Percentiles rank a stretch among this genome's conserved stretches.
Conservation (phyloP, 2,329 filamentous ascomycete species). For the Colletotrichum sansevieriae region DNA sequence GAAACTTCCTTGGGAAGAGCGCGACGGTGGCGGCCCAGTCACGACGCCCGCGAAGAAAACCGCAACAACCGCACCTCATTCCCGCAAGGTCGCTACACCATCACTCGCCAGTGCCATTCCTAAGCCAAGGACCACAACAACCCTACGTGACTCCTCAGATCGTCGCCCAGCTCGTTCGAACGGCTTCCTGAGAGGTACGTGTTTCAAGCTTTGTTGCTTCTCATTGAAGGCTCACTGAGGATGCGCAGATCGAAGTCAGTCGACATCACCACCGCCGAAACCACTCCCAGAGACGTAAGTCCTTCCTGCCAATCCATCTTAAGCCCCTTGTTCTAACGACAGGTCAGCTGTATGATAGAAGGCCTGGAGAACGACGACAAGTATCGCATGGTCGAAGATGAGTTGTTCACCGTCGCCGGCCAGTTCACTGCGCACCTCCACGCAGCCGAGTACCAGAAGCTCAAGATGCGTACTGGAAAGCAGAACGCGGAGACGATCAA, state of each 20-base stretch:
- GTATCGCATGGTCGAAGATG: slow-evolving; percentile 88
- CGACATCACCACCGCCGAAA: slow-evolving; percentile 66
- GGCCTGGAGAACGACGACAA: slow-evolving; percentile 76
- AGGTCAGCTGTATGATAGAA: slow-evolving; percentile 71
- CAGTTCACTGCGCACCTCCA: slow-evolving; percentile 82
- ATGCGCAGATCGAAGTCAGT: slow-evolving; percentile 53
- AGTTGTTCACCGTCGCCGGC: slow-evolving; percentile 76
- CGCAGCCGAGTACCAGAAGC: slow-evolving; percentile 79
- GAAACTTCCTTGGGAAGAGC: slow-evolving; percentile 59
- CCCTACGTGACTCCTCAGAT: neutral
- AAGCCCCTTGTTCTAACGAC: slow-evolving; percentile 27
- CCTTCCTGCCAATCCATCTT: neutral
- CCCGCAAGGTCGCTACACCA: neutral
- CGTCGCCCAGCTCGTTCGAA: neutral
- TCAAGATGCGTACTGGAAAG: slow-evolving; percentile 69
- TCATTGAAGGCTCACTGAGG: neutral
- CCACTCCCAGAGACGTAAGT: slow-evolving; percentile 61
- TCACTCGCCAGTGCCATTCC: neutral
- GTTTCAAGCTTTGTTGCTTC: neutral
- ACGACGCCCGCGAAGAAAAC: slow-evolving; percentile 13
- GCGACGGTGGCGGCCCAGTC: slow-evolving; percentile 7
- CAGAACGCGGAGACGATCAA: slow-evolving; percentile 67
- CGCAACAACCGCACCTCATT: neutral
- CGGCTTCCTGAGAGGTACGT: slow-evolving; percentile 14
- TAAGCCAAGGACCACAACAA: neutral